Evolutionary conservation across 1,139 yeast genomes (phyloP).

Genomic region (Petasospora rhodanensis): DNA sequence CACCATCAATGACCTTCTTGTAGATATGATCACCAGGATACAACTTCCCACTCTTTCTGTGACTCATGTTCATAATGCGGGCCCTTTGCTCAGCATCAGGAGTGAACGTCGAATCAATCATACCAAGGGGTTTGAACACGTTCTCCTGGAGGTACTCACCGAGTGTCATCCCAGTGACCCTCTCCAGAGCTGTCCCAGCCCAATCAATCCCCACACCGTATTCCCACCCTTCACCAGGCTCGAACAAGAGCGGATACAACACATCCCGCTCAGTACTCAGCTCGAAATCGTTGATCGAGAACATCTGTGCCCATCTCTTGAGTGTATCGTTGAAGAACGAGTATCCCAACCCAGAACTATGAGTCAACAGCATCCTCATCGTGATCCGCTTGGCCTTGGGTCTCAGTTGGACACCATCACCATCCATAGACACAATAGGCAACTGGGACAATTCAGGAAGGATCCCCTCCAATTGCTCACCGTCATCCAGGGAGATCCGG

Average conservation of each 20-base stretch:
- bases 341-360: conserved; percentile 50
- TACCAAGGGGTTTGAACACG: conserved; percentile 42
- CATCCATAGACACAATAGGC: conserved; percentile 35
- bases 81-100: conserved; percentile 15
- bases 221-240: conserved; percentile 49
- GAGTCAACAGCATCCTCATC: conserved; percentile 43
- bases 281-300: conserved; percentile 24
- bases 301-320: conserved; percentile 21
- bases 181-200: conserved; percentile 46
- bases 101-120: conserved; percentile 18
- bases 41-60: conserved; percentile 15
- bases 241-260: conserved; percentile 39
- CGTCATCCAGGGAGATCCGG: conserved; percentile 37
- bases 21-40: conserved; percentile 11
- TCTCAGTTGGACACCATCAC: conserved; percentile 28
- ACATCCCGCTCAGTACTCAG: conserved; percentile 17
- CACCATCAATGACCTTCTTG: conserved; percentile 12
- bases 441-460: conserved; percentile 40
- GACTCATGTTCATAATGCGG: conserved; percentile 18
- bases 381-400: conserved; percentile 39
- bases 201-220: conserved; percentile 53
- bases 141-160: conserved; percentile 38
- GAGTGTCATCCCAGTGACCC: conserved; percentile 38
- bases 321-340: conserved; percentile 22
- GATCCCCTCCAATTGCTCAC: conserved; percentile 33